Base-by-base conservation (phyloP, 1,139 yeast species). In the Blastobotrys elegans region DNA sequence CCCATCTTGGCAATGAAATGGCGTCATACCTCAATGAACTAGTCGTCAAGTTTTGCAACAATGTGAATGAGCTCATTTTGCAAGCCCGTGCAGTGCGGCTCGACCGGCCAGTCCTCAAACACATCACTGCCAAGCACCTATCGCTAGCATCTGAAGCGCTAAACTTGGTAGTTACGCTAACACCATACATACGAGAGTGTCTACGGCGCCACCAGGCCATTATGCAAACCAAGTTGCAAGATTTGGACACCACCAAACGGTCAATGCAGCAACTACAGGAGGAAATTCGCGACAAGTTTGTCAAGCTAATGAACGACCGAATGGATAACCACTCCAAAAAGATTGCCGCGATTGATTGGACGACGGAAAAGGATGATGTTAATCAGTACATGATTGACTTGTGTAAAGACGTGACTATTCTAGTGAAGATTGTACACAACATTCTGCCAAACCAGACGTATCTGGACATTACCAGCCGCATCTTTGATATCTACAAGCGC, bases 41-140 rank as follows among this genome's bases (percentile, higher is more conserved):
- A 46, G 64, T 82, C 48, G 73, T 76, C 51, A 63, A 75, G 17
- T 68, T 78, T 62, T 82, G 83, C 56, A 67, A 79, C 10, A 77
- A 80, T 50, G 69, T 80, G 3, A 75, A 77, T 4, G 80, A 80
- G 55, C 76, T 87, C 3, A 82, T 85, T 40, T 68, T 85, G 37
- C 84, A 83, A 40, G 90, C 92, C 1, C 88, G 87, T 31, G 94
- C 94, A 0, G 83, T 87, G 1, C 69, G 80, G 52, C 22, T 40
- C 8, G 41, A 40, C 8, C 78, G 88, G 0, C 88, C 90, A 0
- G 89, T 88, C 0, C 69, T 85, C 48, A 80, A 78, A 56, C 89
- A 84, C 58, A 84, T 85, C 43, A 82, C 88, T 4, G 84, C 90
- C 1, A 82, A 80, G 55, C 88, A 84, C 61, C 65, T 85, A 49